Percentiles rank a stretch among this genome's conserved stretches.
phyloP scores from a whole-genome alignment of 1,284 basidiomycete species.

The Anthracocystis walkeri region DNA sequence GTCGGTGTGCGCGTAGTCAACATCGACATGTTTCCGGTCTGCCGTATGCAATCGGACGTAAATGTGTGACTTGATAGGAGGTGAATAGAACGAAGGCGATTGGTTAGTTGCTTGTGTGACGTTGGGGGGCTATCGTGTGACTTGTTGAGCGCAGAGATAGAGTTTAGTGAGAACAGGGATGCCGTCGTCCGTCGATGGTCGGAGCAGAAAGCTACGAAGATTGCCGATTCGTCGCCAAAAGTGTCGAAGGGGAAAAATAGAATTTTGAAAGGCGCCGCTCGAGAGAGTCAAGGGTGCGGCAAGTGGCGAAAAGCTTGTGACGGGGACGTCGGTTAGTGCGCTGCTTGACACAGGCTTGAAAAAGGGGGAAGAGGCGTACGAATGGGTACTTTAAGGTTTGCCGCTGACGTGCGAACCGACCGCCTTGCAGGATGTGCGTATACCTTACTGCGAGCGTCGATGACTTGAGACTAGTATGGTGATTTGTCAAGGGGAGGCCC shows the following conservation, averaged over 20 bases:
- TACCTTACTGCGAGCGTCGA: neutral
- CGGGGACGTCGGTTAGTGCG: conserved; percentile 1
- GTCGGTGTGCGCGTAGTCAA: conserved; percentile 28
- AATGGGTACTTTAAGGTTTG: neutral
- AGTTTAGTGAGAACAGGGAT: neutral
- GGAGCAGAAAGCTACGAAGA: neutral
- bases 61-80: conserved; percentile 7
- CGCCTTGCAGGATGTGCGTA: neutral
- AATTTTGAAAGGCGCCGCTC: neutral
- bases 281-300: conserved; percentile 6
- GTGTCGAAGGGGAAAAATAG: conserved; percentile 5
- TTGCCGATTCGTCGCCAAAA: conserved; percentile 18
- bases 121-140: neutral
- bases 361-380: neutral
- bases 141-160: neutral
- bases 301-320: neutral
- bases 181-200: conserved; percentile 11
- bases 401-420: too few relatives aligned
- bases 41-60: too few relatives aligned
- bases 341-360: neutral
- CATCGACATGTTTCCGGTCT: conserved; percentile 27
- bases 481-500: neutral
- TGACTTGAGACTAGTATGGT: neutral
- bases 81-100: neutral
- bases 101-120: too few relatives aligned